Evolutionary conservation across 1,284 basidiomycete genomes (phyloP).

Genomic region (Boletellus sp.): DNA sequence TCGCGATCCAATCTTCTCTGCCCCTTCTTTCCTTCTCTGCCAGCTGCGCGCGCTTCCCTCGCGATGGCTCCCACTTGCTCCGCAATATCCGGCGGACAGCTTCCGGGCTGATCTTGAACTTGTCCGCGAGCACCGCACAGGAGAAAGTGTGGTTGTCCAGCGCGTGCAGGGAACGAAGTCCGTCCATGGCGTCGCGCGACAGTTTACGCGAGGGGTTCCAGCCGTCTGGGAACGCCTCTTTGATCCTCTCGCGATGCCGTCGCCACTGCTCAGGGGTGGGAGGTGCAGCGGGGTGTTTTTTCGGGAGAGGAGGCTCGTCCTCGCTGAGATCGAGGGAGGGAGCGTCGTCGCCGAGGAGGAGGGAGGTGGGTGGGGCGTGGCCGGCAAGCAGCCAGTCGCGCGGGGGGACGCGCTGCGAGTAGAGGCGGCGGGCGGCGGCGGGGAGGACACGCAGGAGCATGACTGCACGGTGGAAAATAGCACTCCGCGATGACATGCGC

Average conservation of each 20-base stretch:
- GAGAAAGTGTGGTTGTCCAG: slow-evolving; percentile 69
- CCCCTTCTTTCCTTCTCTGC: slow-evolving; percentile 55
- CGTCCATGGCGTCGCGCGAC: slow-evolving; percentile 89
- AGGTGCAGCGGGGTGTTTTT: slow-evolving; percentile 35
- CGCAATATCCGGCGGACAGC: slow-evolving; percentile 82
- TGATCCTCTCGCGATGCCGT: slow-evolving; percentile 57
- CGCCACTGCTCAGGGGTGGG: slow-evolving; percentile 53
- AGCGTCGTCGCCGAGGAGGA: slow-evolving; percentile 43
- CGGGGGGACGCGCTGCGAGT: slow-evolving; percentile 23
- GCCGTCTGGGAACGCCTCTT: slow-evolving; percentile 64
- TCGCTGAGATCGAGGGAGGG: slow-evolving; percentile 47
- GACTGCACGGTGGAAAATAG: too few species aligned
- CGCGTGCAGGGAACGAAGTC: slow-evolving; percentile 68
- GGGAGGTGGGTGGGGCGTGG: slow-evolving; percentile 47
- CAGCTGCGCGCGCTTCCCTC: slow-evolving; percentile 52
- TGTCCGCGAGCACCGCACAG: slow-evolving; percentile 68
- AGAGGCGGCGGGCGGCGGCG: slow-evolving; percentile 20
- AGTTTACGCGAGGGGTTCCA: slow-evolving; percentile 87
- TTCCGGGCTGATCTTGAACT: slow-evolving; percentile 84
- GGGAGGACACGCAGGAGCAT: slow-evolving; percentile 14
- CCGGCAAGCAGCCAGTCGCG: slow-evolving; percentile 51
- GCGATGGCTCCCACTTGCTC: slow-evolving; percentile 73
- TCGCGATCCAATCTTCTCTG: slow-evolving; percentile 41
- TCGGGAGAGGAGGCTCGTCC: slow-evolving; percentile 43
- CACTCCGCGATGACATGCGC: slow-evolving; percentile 21